Evolutionary conservation across 1,284 basidiomycete species (phyloP).

Genomic region (Cystobasidium sp.): DNA sequence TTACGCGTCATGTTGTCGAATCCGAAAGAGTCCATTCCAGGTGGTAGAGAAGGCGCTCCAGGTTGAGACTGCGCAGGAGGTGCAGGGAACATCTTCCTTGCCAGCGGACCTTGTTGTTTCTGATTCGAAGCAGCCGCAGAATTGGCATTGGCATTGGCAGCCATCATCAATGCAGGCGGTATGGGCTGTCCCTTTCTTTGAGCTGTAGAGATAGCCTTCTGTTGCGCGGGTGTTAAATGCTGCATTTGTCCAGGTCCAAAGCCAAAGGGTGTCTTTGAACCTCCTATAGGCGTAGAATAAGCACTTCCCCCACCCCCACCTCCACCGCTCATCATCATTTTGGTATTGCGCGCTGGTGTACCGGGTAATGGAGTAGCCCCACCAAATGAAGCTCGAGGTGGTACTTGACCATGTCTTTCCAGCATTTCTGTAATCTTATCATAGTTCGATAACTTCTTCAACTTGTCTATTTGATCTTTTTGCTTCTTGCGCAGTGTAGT

Average conservation of each 20-base stretch:
- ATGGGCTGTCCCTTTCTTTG: conserved; percentile 14
- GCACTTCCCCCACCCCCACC: conserved; percentile 9
- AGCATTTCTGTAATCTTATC: conserved; percentile 87
- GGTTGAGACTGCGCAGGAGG: conserved; percentile 1
- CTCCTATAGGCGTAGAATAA: conserved; percentile 30
- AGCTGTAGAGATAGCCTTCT: background rate
- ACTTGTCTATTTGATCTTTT: conserved; percentile 86
- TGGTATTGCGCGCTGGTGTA: conserved; percentile 10
- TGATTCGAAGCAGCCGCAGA: background rate
- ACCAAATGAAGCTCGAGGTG: conserved; percentile 1
- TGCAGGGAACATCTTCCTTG: conserved; percentile 26
- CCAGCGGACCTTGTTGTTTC: conserved; percentile 27
- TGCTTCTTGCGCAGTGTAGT: conserved; percentile 76
- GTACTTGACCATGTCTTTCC: conserved; percentile 80
- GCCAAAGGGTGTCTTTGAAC: background rate
- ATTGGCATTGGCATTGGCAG: background rate
- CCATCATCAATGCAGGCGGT: conserved; percentile 6
- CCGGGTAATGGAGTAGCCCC: background rate
- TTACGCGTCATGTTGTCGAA: conserved; percentile 22
- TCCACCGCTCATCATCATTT: background rate
- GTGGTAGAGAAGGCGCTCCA: background rate
- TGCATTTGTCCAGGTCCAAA: background rate
- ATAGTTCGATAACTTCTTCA: conserved; percentile 96
- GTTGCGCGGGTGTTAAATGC: conserved; percentile 37
- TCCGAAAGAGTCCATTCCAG: background rate